Percentiles rank a stretch among this genome's conserved stretches.
phyloP scores from a whole-genome alignment of 2,329 filamentous ascomycete genomes.

The Pleurostoma richardsiae region DNA sequence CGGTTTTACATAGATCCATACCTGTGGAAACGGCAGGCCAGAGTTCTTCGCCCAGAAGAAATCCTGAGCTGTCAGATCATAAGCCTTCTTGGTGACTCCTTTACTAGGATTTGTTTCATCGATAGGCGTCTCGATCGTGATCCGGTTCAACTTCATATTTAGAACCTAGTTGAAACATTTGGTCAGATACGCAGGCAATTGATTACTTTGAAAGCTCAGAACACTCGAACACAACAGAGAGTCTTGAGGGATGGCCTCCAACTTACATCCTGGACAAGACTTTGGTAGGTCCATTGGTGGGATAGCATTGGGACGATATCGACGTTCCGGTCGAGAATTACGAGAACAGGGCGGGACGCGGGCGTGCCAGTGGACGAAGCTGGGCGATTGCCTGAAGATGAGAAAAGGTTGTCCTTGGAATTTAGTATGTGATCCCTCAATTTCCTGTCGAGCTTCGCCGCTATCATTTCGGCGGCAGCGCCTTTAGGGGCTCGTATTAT shows the following conservation, averaged over 20 bases:
- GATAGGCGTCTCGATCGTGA: conserved; percentile 79
- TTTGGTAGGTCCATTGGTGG: conserved; percentile 81
- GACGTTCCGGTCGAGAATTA: conserved; percentile 92
- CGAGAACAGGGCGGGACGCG: conserved; percentile 77
- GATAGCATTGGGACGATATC: conserved; percentile 98
- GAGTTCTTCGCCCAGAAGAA: conserved; percentile 98
- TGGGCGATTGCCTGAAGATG: conserved; percentile 52
- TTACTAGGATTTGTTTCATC: conserved; percentile 74
- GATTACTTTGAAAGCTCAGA: conserved; percentile 12
- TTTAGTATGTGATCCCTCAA: conserved; percentile 94
- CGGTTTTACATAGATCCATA: too few species aligned
- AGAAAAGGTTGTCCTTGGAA: conserved; percentile 96
- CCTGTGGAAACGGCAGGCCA: conserved; percentile 71
- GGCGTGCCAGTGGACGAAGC: conserved; percentile 55
- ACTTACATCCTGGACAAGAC: conserved; percentile 62
- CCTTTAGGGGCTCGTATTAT: conserved; percentile 93
- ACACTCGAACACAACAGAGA: conserved; percentile 6
- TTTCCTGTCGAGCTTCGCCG: conserved; percentile 90
- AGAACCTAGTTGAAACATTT: conserved; percentile 46
- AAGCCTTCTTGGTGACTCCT: conserved; percentile 77
- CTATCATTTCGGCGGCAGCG: conserved; percentile 89
- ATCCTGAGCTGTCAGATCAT: conserved; percentile 84
- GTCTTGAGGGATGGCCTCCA: conserved; percentile 36
- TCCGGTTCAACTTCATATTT: conserved; percentile 67
- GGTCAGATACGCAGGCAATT: conserved; percentile 55